Base-by-base conservation (phyloP, 495 filamentous ascomycete species). In the Wilcoxina mikolae region DNA sequence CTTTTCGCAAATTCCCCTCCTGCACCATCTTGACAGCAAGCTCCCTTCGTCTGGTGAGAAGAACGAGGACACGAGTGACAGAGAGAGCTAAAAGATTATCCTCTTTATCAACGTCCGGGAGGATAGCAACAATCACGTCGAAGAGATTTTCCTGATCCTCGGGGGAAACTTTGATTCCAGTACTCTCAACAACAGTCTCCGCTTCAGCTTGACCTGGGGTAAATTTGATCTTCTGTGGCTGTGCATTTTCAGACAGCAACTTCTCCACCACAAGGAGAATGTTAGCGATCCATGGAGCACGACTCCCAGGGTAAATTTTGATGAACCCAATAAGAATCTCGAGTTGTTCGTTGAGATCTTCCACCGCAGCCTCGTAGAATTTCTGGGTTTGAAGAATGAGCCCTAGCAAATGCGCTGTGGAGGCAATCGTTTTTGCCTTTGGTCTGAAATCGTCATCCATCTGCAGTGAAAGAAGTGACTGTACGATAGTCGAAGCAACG, bases 351-450 rank as follows among this genome's bases (percentile, higher is more conserved):
- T 83, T 85, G 26, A 99, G 71, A 54, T 85, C 80, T 5, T 77
- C 75, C 25, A 88, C 65, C 20, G 85, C 84, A 20, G 83, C 79
- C 31, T 76, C 74, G 66, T 89, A 95, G 71, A 96, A 95, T 0
- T 75, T 65, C 54, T 78, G 79, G 53, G 91, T 79, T 60, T 91
- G 85, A 22, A 96, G 77, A 44, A 95, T 79, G 50, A 98, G 71
- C 2, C 86, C 90, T 10, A 99, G 73, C 33, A 99, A 77, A 68
- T 99, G 90, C 10, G 91, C 88, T 68, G 89, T 95, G 0, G 93
- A 85, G 18, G 89, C 83, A 56, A 96, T 84, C 61, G 89, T 93
- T 64, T 89, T 84, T 11, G 84, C 85, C 25, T 75, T 69, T 26
- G 76, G 70, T 44, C 77, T 72, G 61, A 83, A 73, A 45, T 90